These are phyloP conservation scores for Xerocomus minutiporus DNA, from an alignment of 1,284 basidiomycete species.

Conservation along the genomic window DNA sequence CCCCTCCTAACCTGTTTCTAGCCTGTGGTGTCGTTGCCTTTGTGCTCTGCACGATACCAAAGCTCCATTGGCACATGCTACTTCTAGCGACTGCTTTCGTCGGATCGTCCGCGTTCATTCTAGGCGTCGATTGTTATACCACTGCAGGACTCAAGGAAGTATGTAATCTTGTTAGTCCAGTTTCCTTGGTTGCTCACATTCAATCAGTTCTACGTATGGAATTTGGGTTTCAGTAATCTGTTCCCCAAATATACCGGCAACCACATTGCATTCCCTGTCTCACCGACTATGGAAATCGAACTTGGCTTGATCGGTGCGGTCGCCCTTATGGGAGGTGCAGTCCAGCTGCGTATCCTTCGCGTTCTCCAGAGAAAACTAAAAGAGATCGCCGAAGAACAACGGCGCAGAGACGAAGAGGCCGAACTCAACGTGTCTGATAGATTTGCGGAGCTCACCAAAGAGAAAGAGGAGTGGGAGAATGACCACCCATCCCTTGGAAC, in stretches of 20 bases:
- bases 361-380: constrained; percentile 74
- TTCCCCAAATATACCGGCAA: constrained; percentile 73
- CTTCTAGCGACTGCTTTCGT: constrained; percentile 83
- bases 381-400: constrained; percentile 76
- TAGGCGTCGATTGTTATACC: constrained; percentile 92
- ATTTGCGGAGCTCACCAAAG: constrained; percentile 63
- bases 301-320: constrained; percentile 81
- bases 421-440: constrained; percentile 72
- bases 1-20: constrained; percentile 27
- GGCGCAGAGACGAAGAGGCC: constrained; percentile 68
- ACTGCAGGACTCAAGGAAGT: constrained; percentile 90
- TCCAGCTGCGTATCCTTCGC: constrained; percentile 83
- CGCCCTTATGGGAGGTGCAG: constrained; percentile 81
- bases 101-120: constrained; percentile 87
- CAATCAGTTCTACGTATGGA: constrained; percentile 87
- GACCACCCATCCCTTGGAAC: constrained; percentile 65
- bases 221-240: constrained; percentile 76
- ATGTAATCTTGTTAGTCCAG: constrained; percentile 11
- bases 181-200: constrained; percentile 9
- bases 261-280: constrained; percentile 73
- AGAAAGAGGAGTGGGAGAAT: constrained; percentile 84
- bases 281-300: constrained; percentile 91
- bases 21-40: constrained; percentile 57
- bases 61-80: constrained; percentile 75
- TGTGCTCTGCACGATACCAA: constrained; percentile 60